Conservation (phyloP, 805 yeast genomes). For the Candida vartiovaarae region DNA sequence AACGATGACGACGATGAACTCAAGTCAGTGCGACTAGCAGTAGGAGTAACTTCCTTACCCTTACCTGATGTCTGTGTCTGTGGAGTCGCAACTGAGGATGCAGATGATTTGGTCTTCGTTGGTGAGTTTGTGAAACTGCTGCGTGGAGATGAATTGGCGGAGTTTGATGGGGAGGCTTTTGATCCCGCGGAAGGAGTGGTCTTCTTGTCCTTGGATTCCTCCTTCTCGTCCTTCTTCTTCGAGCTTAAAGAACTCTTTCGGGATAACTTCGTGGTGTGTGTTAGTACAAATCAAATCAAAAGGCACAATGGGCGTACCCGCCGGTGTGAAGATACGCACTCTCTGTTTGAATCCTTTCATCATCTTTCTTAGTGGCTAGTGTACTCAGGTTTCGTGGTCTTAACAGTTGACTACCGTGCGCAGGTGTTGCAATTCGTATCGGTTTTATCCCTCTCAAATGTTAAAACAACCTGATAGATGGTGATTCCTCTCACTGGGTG, state of each 20-base stretch:
- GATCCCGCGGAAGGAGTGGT: conserved; percentile 4
- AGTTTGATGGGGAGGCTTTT: conserved; percentile 12
- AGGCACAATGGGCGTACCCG: background rate
- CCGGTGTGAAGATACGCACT: conserved; percentile 20
- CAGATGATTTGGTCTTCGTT: conserved; percentile 6
- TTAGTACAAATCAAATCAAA: conserved; percentile 8
- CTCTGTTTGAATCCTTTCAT: conserved; percentile 70
- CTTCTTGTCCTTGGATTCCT: conserved; percentile 17
- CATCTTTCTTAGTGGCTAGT: conserved; percentile 36
- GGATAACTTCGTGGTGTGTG: conserved; percentile 12
- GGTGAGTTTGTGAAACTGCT: conserved; percentile 16
- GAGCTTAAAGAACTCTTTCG: conserved; percentile 27
- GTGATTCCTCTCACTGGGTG: too few relatives aligned
- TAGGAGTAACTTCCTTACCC: conserved; percentile 1
- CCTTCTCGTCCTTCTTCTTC: conserved; percentile 36
- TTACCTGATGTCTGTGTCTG: background rate
- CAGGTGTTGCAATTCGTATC: too few relatives aligned
- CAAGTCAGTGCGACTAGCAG: conserved; percentile 2
- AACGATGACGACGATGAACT: background rate
- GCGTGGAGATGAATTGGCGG: conserved; percentile 21
- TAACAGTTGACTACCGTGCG: too few relatives aligned
- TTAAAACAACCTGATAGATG: too few relatives aligned
- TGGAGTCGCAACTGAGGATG: conserved; percentile 5
- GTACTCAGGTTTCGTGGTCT: too few relatives aligned
- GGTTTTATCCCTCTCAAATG: too few relatives aligned